Evolutionary conservation across 768 basidiomycete genomes (phyloP).

Genomic region (Collybiopsis confluens): DNA sequence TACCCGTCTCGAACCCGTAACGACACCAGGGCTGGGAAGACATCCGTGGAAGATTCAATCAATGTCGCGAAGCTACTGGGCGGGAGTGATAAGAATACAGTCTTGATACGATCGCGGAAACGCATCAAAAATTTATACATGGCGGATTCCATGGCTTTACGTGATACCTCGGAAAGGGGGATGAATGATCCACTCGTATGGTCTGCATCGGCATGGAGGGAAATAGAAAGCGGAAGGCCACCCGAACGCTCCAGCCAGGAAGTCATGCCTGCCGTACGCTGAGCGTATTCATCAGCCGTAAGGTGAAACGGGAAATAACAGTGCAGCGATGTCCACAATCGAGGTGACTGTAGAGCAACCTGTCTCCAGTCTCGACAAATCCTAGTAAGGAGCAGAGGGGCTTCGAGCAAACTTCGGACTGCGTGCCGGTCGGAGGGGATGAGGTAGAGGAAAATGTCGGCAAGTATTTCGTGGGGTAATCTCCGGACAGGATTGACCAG

Average conservation of each 20-base stretch:
- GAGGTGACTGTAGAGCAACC: constrained; percentile 19
- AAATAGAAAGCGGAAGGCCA: background rate
- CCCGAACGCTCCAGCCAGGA: background rate
- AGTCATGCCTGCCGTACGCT: background rate
- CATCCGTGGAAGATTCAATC: no score
- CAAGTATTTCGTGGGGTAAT: constrained; percentile 20
- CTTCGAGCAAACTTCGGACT: constrained; percentile 13
- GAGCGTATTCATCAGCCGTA: background rate
- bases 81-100: no score
- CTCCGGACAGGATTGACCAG: constrained; percentile 19
- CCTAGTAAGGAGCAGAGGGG: constrained; percentile 21
- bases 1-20: no score
- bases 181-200: background rate
- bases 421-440: constrained; percentile 11
- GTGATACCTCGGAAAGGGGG: no score
- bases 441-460: constrained; percentile 22
- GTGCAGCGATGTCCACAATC: constrained; percentile 21
- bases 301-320: background rate
- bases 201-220: no score
- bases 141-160: no score
- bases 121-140: no score
- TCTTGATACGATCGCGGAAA: no score
- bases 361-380: constrained; percentile 23
- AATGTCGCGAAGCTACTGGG: no score
- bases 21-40: no score